Evolutionary conservation across 805 yeast species (phyloP), one percentile per base, ranked within the genome.

Genomic region (Kurtzmaniella cleridarum): DNA sequence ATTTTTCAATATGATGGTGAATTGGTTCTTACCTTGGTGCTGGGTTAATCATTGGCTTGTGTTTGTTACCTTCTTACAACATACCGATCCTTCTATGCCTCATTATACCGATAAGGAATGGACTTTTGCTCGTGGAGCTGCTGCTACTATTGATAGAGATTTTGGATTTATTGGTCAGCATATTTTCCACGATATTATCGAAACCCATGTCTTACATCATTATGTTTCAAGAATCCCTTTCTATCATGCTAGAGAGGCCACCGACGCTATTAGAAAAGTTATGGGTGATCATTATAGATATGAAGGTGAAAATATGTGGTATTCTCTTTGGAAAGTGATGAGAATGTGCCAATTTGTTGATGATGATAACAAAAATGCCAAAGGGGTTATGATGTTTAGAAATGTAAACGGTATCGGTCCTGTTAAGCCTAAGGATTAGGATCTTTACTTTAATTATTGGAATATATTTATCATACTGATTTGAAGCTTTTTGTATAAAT

Each of bases 311-410:
- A 73, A 66, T 57, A 77, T 78, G 82, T 77, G 79, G 77, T 46
- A 53, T 18, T 59, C 76, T 18, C 60, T 78, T 45, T 78, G 84
- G 84, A 71, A 73, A 45, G 64, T 69, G 46, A 63, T 73, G 37
- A 76, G 90, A 61, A 46, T 71, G 43, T 83, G 90, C 61, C 86
- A 81, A 62, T 83, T 74, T 48, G 85, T 83, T 40, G 87, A 79
- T 44, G 70, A 62, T 43, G 86, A 83, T 50, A 73, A 75, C 35
- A 66, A 71, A 34, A 58, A 48, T 35, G 53, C 54, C 16, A 50
- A 48, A 35, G 87, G 87, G 44, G 78, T 84, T 46, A 59, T 66
- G 60, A 79, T 79, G 85, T 79, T 64, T 55, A 78, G 85, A 75
- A 79, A 79, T 54, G 62, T 66, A 45, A 79, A 79, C 51, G 64